Conservation (phyloP, 495 filamentous ascomycete species). For the Tirmania nivea region DNA sequence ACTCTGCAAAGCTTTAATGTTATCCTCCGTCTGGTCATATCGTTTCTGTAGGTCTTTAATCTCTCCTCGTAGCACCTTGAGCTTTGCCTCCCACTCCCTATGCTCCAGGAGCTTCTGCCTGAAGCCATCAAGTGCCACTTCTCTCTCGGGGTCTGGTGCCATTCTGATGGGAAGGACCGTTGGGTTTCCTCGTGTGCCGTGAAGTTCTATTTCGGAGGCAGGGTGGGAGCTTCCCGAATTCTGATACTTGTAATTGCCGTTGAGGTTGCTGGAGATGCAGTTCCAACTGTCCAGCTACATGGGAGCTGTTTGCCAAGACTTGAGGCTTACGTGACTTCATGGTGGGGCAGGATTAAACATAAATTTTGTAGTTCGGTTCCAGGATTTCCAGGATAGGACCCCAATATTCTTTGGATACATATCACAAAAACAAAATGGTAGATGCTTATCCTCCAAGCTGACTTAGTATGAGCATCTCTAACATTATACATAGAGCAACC, state of each 20-base stretch:
- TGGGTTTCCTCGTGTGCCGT: not conserved
- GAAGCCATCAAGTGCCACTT: constrained; percentile 15
- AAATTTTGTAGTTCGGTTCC: not conserved
- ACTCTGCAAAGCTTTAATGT: constrained; percentile 98
- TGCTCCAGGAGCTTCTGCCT: constrained; percentile 54
- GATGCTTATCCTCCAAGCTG: too few species aligned
- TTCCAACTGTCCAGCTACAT: not conserved
- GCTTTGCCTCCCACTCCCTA: constrained; percentile 93
- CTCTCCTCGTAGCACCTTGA: constrained; percentile 73
- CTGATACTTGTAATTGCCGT: too few species aligned
- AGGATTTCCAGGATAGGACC: too few species aligned
- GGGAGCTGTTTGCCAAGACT: not conserved
- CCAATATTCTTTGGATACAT: too few species aligned
- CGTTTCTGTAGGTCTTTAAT: constrained; percentile 90
- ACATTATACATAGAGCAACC: constrained; percentile 29
- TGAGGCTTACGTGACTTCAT: not conserved
- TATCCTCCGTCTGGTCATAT: constrained; percentile 92
- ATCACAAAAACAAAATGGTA: too few species aligned
- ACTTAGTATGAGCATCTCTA: too few species aligned
- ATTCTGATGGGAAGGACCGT: not conserved
- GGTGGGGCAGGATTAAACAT: not conserved
- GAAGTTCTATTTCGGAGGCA: not conserved
- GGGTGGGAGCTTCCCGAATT: not conserved
- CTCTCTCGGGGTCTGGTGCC: constrained; percentile 10
- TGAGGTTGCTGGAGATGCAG: too few species aligned